phyloP scores from a whole-genome alignment of 2,329 filamentous ascomycete genomes.

The Claviceps capensis region DNA sequence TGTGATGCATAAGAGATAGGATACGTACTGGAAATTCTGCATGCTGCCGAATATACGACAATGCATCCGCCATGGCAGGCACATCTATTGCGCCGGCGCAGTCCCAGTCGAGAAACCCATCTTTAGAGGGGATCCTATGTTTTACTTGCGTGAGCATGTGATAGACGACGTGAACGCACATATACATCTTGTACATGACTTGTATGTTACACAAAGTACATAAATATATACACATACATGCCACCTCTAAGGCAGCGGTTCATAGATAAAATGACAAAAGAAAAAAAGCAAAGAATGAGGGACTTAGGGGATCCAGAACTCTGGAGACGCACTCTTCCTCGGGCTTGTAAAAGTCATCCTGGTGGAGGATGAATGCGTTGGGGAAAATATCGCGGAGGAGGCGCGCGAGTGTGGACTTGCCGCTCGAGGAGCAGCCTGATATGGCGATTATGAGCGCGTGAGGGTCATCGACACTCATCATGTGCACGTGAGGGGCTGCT shows the following conservation, averaged over 20 bases:
- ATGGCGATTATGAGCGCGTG: conserved; percentile 60
- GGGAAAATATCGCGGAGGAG: conserved; percentile 73
- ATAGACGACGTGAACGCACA: background rate
- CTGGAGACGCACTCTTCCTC: conserved; percentile 48
- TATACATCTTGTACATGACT: background rate
- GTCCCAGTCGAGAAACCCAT: conserved; percentile 78
- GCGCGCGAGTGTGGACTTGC: conserved; percentile 86
- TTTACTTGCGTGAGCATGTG: background rate
- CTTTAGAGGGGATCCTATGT: conserved; percentile 36
- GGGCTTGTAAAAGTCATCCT: conserved; percentile 89
- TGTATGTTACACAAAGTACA: background rate
- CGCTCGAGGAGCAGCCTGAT: conserved; percentile 81
- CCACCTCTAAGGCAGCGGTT: too few species aligned
- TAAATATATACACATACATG: background rate
- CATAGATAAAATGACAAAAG: too few species aligned
- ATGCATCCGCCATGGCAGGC: conserved; percentile 48
- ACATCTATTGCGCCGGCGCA: conserved; percentile 69
- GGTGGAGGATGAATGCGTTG: conserved; percentile 69
- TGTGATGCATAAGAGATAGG: too few species aligned
- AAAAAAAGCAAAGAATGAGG: too few species aligned
- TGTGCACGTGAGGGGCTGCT: background rate
- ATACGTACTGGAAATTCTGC: conserved; percentile 40
- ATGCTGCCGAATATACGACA: conserved; percentile 55
- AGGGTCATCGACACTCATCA: conserved; percentile 16
- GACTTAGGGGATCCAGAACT: too few species aligned